Conservation (phyloP, 1,284 basidiomycete genomes). For the Sutorius eximius region DNA sequence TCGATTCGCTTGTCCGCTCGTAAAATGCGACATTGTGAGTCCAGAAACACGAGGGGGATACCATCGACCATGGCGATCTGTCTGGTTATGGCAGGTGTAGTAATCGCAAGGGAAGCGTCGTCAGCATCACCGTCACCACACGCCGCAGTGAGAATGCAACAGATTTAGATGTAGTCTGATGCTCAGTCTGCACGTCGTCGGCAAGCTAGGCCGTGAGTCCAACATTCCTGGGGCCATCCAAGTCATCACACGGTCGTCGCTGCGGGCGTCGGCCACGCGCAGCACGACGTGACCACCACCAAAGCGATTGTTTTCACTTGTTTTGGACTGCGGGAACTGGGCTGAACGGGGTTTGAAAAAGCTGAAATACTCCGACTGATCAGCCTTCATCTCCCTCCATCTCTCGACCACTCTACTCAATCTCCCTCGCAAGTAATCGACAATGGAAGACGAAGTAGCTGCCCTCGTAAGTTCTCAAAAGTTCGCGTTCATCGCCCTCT, state of each 20-base stretch:
- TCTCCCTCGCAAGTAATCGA: conserved; percentile 17
- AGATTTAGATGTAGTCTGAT: too few species aligned
- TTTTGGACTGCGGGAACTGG: conserved; percentile 21
- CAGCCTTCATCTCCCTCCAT: conserved; percentile 19
- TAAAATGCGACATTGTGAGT: not conserved
- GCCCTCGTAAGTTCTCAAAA: conserved; percentile 38
- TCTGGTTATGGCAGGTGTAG: conserved; percentile 18
- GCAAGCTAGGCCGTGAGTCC: too few species aligned
- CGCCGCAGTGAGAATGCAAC: not conserved
- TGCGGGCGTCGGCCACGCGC: not conserved
- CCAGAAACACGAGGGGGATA: not conserved
- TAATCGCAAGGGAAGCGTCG: not conserved
- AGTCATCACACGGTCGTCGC: not conserved
- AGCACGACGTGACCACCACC: not conserved
- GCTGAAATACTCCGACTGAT: conserved; percentile 27
- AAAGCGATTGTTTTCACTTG: conserved; percentile 17
- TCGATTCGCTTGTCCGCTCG: not conserved
- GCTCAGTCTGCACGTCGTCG: too few species aligned
- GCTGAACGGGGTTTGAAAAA: conserved; percentile 18
- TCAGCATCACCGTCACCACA: too few species aligned
- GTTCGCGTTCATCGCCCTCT: not conserved
- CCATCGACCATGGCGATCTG: conserved; percentile 5
- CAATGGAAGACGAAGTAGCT: conserved; percentile 48
- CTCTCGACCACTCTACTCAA: conserved; percentile 14
- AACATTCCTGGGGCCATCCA: too few species aligned